A percentile compares a stretch with the other conserved stretches of the same genome.
phyloP scores from a whole-genome alignment of 805 yeast genomes.

The Cyberlindnera petersonii region DNA sequence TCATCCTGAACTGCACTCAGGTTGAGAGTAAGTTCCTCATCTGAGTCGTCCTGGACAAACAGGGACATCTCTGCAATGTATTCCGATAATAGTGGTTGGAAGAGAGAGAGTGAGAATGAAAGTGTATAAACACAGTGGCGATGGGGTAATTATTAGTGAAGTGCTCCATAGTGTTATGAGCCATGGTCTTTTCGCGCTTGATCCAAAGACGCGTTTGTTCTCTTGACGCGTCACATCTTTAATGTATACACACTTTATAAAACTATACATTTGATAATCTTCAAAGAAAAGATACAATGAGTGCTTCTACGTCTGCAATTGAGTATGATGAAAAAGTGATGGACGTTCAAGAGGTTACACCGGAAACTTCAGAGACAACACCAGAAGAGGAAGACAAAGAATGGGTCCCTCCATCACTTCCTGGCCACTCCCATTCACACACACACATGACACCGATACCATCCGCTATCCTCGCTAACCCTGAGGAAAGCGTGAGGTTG shows the following conservation, averaged over 20 bases:
- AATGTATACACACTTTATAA: too few species aligned
- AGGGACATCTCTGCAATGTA: slow-evolving; percentile 6
- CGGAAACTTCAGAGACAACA: neutral
- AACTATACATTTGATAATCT: too few species aligned
- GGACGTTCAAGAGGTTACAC: neutral
- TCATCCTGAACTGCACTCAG: slow-evolving; percentile 1
- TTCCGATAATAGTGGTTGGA: neutral
- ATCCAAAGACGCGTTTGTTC: too few species aligned
- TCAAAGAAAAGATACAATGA: too few species aligned
- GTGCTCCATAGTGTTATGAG: too few species aligned
- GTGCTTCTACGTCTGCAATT: too few species aligned
- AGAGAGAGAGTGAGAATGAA: too few species aligned
- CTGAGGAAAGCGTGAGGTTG: slow-evolving; percentile 43
- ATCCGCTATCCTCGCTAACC: slow-evolving; percentile 27
- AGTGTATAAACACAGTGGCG: too few species aligned
- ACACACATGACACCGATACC: slow-evolving; percentile 54
- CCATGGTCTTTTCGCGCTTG: too few species aligned
- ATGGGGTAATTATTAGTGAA: too few species aligned
- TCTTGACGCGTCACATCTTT: too few species aligned
- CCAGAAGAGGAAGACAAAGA: slow-evolving; percentile 1
- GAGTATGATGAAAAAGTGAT: neutral
- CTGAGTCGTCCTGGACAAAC: slow-evolving; percentile 6
- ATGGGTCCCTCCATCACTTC: slow-evolving; percentile 36
- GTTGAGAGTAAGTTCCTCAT: slow-evolving; percentile 9
- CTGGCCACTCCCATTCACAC: slow-evolving; percentile 42